Conservation (phyloP, 2,329 filamentous ascomycete species). For the Setomelanomma holmii region DNA sequence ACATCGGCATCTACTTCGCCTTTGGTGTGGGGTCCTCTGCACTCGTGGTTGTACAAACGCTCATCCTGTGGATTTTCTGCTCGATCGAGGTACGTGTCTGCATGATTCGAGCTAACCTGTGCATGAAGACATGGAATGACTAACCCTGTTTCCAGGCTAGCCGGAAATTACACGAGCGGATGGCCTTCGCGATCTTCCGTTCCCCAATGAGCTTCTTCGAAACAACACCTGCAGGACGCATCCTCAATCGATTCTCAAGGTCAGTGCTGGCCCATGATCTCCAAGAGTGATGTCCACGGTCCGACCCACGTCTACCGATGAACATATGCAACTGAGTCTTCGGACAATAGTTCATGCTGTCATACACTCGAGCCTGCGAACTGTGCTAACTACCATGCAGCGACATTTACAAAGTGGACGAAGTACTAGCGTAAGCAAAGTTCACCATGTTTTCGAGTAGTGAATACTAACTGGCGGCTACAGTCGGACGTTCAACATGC, state of each 20-base stretch:
- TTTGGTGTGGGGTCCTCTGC: constrained; percentile 87
- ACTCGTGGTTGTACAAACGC: constrained; percentile 87
- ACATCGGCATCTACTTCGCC: constrained; percentile 93
- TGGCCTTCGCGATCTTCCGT: constrained; percentile 96
- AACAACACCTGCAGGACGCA: constrained; percentile 93
- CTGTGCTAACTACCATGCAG: constrained; percentile 47
- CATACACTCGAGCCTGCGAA: neutral
- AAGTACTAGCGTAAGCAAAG: constrained; percentile 75
- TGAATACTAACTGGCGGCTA: constrained; percentile 33
- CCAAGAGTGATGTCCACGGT: constrained; percentile 6
- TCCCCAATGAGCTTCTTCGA: constrained; percentile 99
- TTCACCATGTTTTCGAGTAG: too few species aligned
- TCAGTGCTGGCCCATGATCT: constrained; percentile 51
- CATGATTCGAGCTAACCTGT: constrained; percentile 14
- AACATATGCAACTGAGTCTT: neutral
- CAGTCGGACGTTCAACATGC: constrained; percentile 92
- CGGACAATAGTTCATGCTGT: constrained; percentile 15
- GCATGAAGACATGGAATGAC: constrained; percentile 13
- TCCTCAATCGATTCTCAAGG: constrained; percentile 95
- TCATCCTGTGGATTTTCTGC: constrained; percentile 99
- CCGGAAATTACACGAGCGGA: constrained; percentile 92
- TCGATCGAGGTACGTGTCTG: constrained; percentile 82
- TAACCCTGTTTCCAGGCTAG: constrained; percentile 70
- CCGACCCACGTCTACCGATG: constrained; percentile 10
- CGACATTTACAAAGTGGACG: constrained; percentile 83